Evolutionary conservation across 768 basidiomycete species (phyloP).

Genomic region (Candolleomyces aberdarensis): DNA sequence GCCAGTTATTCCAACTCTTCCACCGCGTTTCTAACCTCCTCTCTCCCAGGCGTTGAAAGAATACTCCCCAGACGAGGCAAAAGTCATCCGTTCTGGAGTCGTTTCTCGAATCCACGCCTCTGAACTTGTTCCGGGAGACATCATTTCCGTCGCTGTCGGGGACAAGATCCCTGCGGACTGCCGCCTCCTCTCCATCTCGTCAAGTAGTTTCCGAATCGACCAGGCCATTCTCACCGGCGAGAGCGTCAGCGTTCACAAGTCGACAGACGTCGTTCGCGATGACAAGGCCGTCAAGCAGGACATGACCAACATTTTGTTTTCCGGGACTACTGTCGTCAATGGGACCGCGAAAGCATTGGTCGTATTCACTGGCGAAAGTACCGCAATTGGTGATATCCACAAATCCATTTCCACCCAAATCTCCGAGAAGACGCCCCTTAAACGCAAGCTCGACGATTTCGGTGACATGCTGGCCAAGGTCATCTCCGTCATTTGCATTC

Average conservation of each 20-base stretch:
- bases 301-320: constrained; percentile 95
- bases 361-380: constrained; percentile 78
- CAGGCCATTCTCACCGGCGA: constrained; percentile 98
- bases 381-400: constrained; percentile 97
- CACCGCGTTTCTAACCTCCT: constrained; percentile 3
- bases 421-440: constrained; percentile 93
- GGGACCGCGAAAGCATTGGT: constrained; percentile 88
- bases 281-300: constrained; percentile 91
- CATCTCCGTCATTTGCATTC: constrained; percentile 93
- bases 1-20: constrained; percentile 26
- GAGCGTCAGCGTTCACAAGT: constrained; percentile 86
- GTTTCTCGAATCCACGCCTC: constrained; percentile 76
- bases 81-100: constrained; percentile 74
- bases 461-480: constrained; percentile 97
- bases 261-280: constrained; percentile 64
- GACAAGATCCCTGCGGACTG: constrained; percentile 97
- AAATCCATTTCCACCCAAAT: constrained; percentile 93
- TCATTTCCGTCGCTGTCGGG: constrained; percentile 87
- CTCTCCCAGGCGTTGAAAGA: constrained; percentile 81
- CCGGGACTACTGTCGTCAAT: constrained; percentile 94
- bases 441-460: constrained; percentile 97
- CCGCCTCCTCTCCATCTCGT: constrained; percentile 82
- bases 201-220: constrained; percentile 91
- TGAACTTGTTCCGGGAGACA: constrained; percentile 92
- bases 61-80: constrained; percentile 96